A percentile compares a stretch with the other conserved stretches of the same genome.
Evolutionary conservation across 345 rosid genomes (phyloP).

Genomic region (Diplotaxis tenuifolia): DNA sequence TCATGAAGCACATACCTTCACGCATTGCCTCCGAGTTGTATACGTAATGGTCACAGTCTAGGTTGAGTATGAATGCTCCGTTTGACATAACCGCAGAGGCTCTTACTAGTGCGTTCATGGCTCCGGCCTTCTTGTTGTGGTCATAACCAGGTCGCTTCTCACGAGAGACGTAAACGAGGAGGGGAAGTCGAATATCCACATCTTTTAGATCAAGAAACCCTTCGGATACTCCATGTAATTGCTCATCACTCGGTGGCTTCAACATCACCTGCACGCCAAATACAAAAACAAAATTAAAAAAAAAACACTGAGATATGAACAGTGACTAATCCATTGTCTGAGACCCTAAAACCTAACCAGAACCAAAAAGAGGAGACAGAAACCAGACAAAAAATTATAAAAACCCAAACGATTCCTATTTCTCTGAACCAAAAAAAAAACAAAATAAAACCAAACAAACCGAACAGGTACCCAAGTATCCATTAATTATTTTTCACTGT

Average conservation of each 20-base stretch:
- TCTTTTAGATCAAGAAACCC: conserved; percentile 67
- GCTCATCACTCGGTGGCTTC: conserved; percentile 95
- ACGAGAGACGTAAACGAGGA: conserved; percentile 93
- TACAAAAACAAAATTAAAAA: neutral
- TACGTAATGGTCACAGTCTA: conserved; percentile 96
- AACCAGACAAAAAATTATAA: no score
- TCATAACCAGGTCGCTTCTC: conserved; percentile 99
- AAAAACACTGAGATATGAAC: neutral
- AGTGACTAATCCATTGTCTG: no score
- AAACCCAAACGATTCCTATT: no score
- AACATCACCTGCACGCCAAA: conserved; percentile 86
- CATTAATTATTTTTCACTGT: no score
- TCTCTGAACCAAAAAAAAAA: no score
- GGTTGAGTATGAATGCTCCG: conserved; percentile 95
- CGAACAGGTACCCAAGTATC: no score
- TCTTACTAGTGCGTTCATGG: conserved; percentile 96
- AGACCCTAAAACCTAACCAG: no score
- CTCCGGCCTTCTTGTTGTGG: conserved; percentile 99
- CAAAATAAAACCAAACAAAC: no score
- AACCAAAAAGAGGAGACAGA: no score
- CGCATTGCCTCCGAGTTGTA: conserved; percentile 90
- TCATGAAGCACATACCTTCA: conserved; percentile 99
- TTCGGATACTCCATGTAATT: conserved; percentile 65
- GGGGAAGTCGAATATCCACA: conserved; percentile 90
- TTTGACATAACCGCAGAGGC: conserved; percentile 98